phyloP scores from a whole-genome alignment of 805 yeast species.

The Tetrapisispora nanseiensis region DNA sequence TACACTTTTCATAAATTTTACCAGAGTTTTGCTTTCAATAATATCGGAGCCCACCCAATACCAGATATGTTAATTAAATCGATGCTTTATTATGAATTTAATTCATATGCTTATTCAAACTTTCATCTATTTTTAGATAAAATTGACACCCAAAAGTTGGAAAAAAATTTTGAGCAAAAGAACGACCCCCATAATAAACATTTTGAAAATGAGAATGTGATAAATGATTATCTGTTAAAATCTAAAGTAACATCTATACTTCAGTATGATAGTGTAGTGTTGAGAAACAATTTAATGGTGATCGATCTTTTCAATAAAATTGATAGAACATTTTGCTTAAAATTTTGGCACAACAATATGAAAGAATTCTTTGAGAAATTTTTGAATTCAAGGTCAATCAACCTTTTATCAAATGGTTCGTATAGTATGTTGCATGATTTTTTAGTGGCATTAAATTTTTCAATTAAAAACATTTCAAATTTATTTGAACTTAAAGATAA shows the following conservation, averaged over 20 bases:
- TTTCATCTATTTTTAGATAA: conserved; percentile 23
- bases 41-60: conserved; percentile 21
- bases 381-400: conserved; percentile 14
- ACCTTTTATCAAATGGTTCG: conserved; percentile 22
- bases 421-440: conserved; percentile 23
- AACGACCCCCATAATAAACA: not conserved
- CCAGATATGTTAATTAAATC: conserved; percentile 22
- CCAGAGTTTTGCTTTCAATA: conserved; percentile 23
- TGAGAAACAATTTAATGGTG: conserved; percentile 25
- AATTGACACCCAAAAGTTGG: conserved; percentile 23
- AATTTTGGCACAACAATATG: conserved; percentile 20
- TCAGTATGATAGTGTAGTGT: conserved; percentile 16
- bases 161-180: conserved; percentile 12
- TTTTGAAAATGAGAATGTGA: not conserved
- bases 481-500: conserved; percentile 13
- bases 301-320: conserved; percentile 20
- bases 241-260: conserved; percentile 4
- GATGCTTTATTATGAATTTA: conserved; percentile 26
- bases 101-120: conserved; percentile 11
- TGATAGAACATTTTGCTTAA: conserved; percentile 17
- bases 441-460: conserved; percentile 25
- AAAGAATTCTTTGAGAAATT: conserved; percentile 16
- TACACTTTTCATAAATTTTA: conserved; percentile 20
- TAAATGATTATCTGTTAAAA: not conserved
- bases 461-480: conserved; percentile 25